These are phyloP conservation scores for Hanseniaspora pseudoguilliermondii DNA, from an alignment of 805 yeast species.

Conservation along the genomic window DNA sequence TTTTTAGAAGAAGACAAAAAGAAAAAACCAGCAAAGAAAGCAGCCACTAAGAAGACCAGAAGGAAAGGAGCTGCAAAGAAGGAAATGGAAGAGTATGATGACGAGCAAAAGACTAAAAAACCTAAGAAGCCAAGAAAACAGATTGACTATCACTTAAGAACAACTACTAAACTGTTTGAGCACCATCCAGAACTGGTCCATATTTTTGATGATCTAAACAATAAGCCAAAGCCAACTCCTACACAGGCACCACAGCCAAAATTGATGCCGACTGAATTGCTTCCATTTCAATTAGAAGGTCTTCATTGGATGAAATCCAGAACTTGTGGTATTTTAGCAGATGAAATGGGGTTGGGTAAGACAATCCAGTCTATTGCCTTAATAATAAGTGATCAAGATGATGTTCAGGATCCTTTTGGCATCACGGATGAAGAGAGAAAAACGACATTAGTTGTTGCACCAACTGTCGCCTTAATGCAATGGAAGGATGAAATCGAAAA, in stretches of 20 bases:
- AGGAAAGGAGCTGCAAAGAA: constrained; percentile 3
- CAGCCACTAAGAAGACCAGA: constrained; percentile 3
- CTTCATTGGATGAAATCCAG: constrained; percentile 76
- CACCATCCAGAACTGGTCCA: constrained; percentile 67
- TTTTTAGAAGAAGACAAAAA: not conserved
- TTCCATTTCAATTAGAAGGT: constrained; percentile 93
- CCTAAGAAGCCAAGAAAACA: constrained; percentile 30
- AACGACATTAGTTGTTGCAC: constrained; percentile 87
- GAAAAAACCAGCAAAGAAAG: not conserved
- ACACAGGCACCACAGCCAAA: constrained; percentile 60
- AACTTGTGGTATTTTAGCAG: constrained; percentile 73
- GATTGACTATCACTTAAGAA: constrained; percentile 52
- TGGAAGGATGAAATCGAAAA: constrained; percentile 88
- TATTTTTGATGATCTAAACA: constrained; percentile 54
- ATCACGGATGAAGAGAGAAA: constrained; percentile 18
- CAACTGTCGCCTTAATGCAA: constrained; percentile 96
- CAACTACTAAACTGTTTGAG: constrained; percentile 54
- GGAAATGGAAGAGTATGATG: constrained; percentile 5
- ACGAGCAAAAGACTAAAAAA: constrained; percentile 17
- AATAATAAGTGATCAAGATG: constrained; percentile 48
- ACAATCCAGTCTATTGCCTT: constrained; percentile 92
- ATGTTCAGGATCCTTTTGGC: constrained; percentile 25
- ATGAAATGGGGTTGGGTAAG: constrained; percentile 99
- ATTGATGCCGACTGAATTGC: constrained; percentile 55
- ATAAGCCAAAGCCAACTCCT: constrained; percentile 35